Conservation (phyloP, 306 rosid species). For the Acacia acuminata region DNA sequence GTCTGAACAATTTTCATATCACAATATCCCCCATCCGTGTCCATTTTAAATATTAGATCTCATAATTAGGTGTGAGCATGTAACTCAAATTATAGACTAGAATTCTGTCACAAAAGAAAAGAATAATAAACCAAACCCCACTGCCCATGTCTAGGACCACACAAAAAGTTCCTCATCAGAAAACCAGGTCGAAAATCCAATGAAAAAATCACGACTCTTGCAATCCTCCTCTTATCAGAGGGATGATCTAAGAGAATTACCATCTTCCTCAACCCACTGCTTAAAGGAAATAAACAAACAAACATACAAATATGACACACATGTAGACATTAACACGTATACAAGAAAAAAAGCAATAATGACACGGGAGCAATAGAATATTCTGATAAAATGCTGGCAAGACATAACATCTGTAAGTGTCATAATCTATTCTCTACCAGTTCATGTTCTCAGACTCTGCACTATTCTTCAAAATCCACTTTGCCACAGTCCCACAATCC, state of each 20-base stretch:
- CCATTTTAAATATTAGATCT: not conserved
- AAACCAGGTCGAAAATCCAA: not conserved
- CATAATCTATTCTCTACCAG: constrained; percentile 43
- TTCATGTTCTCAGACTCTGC: constrained; percentile 98
- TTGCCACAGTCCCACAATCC: constrained; percentile 89
- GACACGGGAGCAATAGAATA: not conserved
- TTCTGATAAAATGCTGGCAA: not conserved
- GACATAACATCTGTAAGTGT: not conserved
- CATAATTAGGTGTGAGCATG: not conserved
- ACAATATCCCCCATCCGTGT: not conserved
- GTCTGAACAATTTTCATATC: not conserved
- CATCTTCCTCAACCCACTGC: not conserved
- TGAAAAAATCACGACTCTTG: not conserved
- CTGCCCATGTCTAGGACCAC: not conserved
- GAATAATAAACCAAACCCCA: not conserved
- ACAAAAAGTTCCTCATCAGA: not conserved
- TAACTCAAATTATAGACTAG: constrained; percentile 4
- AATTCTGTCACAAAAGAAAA: not conserved
- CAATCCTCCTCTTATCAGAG: not conserved
- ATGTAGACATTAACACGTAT: not conserved
- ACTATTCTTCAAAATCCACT: constrained; percentile 94
- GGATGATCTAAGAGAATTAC: not conserved
- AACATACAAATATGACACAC: not conserved
- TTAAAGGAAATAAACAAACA: not conserved
- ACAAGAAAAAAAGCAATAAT: not conserved